Evolutionary conservation across 768 basidiomycete species (phyloP).

Genomic region (Lentinula lateritia): DNA sequence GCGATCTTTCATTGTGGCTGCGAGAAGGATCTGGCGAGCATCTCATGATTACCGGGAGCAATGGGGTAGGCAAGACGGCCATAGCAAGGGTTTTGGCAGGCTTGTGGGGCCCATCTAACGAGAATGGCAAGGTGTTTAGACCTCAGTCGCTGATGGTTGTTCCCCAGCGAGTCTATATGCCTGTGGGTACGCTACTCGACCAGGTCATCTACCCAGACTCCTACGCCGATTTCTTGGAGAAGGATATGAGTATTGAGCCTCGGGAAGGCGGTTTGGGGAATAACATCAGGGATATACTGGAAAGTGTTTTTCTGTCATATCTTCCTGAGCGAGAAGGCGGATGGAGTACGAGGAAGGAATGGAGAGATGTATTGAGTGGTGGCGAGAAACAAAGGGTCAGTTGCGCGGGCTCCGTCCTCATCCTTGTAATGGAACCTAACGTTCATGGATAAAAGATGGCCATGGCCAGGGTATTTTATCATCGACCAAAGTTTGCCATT

Average conservation of each 20-base stretch:
- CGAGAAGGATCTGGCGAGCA: conserved; percentile 60
- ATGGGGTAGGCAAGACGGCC: conserved; percentile 89
- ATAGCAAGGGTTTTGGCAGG: conserved; percentile 87
- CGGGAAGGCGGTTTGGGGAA: conserved; percentile 30
- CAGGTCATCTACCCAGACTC: conserved; percentile 94
- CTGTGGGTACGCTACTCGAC: conserved; percentile 79
- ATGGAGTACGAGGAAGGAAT: conserved; percentile 86
- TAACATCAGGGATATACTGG: conserved; percentile 73
- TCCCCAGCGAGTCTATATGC: conserved; percentile 93
- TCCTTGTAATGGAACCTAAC: conserved; percentile 8
- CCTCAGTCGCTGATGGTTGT: conserved; percentile 67
- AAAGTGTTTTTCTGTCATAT: conserved; percentile 80
- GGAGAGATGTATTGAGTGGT: conserved; percentile 93
- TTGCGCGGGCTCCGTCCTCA: conserved; percentile 29
- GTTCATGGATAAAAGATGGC: conserved; percentile 54
- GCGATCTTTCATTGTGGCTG: conserved; percentile 60
- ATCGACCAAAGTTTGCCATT: conserved; percentile 75
- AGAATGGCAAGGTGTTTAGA: conserved; percentile 1
- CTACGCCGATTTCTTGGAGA: conserved; percentile 61
- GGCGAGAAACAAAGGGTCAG: conserved; percentile 84
- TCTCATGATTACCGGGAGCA: conserved; percentile 89
- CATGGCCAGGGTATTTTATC: conserved; percentile 91
- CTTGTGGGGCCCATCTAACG: conserved; percentile 68
- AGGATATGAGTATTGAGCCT: conserved; percentile 1
- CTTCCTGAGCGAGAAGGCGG: conserved; percentile 86